Evolutionary conservation across 2,329 filamentous ascomycete species (phyloP).

Genomic region (Aureobasidium namibiae): DNA sequence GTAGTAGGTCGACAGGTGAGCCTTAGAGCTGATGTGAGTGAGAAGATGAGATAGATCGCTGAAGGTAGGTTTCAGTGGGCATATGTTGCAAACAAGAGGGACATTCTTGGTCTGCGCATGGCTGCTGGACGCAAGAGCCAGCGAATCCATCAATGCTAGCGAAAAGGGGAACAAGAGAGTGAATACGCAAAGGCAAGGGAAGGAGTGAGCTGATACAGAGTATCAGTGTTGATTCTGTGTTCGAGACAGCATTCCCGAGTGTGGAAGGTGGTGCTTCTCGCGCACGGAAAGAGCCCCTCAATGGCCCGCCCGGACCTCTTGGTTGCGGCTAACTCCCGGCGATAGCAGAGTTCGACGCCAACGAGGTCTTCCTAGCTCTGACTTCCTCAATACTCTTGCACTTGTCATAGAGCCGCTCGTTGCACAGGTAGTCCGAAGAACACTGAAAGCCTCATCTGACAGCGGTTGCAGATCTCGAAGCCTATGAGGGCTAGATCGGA

Average conservation of each 20-base stretch:
- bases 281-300: neutral
- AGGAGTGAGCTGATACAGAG: neutral
- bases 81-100: conserved; percentile 73
- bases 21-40: conserved; percentile 86
- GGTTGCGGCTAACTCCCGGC: neutral
- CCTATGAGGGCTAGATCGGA: neutral
- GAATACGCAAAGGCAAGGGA: neutral
- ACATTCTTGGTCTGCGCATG: neutral
- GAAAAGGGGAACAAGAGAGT: neutral
- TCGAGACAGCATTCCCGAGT: neutral
- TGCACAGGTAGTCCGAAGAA: neutral
- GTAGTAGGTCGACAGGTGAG: conserved; percentile 79
- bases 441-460: neutral
- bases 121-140: neutral
- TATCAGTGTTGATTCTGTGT: neutral
- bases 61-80: conserved; percentile 69
- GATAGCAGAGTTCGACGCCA: neutral
- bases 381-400: neutral
- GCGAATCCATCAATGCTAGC: neutral
- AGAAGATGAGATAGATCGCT: conserved; percentile 87
- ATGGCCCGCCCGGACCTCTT: neutral
- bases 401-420: neutral
- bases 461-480: neutral
- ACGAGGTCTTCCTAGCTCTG: neutral
- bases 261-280: neutral